phyloP scores from a whole-genome alignment of 2,329 filamentous ascomycete genomes.

The Aspergillus pseudonomiae region DNA sequence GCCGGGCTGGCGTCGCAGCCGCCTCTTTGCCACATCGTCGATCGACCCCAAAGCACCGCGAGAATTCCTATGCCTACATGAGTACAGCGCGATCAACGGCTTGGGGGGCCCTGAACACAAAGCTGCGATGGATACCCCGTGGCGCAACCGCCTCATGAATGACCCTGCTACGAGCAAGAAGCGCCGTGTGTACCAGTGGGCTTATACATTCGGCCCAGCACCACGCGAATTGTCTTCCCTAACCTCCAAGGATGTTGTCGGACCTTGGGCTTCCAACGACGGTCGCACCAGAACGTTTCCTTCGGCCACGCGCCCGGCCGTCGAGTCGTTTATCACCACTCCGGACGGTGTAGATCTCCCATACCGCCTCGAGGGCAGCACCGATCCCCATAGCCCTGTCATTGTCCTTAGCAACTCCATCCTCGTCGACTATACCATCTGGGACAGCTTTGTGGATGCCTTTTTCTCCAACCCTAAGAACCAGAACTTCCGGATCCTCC shows the following conservation, averaged over 20 bases:
- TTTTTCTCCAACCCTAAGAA: constrained; percentile 59
- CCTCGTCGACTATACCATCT: constrained; percentile 76
- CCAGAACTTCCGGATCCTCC: constrained; percentile 69
- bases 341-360: constrained; percentile 69
- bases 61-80: constrained; percentile 70
- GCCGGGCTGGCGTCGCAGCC: constrained; percentile 76
- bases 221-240: constrained; percentile 68
- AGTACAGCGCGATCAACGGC: constrained; percentile 70
- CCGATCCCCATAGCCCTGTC: constrained; percentile 67
- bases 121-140: constrained; percentile 64
- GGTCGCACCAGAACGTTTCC: constrained; percentile 57
- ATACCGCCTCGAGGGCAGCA: constrained; percentile 75
- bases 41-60: constrained; percentile 60
- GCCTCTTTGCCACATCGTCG: constrained; percentile 68
- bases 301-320: constrained; percentile 50
- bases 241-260: constrained; percentile 48
- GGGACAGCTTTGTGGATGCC: constrained; percentile 71
- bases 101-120: constrained; percentile 66
- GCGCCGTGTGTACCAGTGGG: constrained; percentile 68
- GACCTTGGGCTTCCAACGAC: constrained; percentile 60
- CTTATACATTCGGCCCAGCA: constrained; percentile 78
- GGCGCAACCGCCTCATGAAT: constrained; percentile 61
- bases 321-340: constrained; percentile 70
- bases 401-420: constrained; percentile 81
- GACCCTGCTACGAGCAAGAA: constrained; percentile 61